Evolutionary conservation across 805 yeast genomes (phyloP), one percentile per base, ranked within the genome.

Genomic region (Metschnikowia similis): DNA sequence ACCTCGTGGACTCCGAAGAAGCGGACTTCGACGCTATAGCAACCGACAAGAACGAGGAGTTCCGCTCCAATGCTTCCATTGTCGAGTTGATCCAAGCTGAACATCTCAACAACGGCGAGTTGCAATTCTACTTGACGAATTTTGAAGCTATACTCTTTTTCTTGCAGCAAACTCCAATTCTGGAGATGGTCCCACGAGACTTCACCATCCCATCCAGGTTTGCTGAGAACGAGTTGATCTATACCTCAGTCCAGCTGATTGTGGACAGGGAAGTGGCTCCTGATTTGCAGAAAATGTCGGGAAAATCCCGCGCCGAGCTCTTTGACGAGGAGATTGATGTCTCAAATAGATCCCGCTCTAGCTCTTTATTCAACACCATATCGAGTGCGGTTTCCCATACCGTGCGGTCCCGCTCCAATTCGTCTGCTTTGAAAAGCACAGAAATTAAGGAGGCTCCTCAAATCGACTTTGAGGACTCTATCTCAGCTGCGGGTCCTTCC

Each of bases 121-220:
- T 66, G 35, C 62, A 63, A 43, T 73, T 64, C 50, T 72, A 71
- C 53, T 57, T 72, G 30, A 72, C 77, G 3, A 73, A 73, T 54
- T 68, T 72, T 47, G 77, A 73, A 48, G 77, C 77, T 3, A 65
- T 70, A 14, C 58, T 71, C 11, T 65, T 60, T 41, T 73, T 67
- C 56, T 58, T 72, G 35, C 66, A 69, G 50, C 70, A 67, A 42
- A 66, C 71, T 6, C 67, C 74, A 1, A 52, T 70, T 11, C 51
- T 56, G 14, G 75, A 69, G 38, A 58, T 72, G 26, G 58, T 51
- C 11, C 58, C 57, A 0, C 43, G 17, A 10, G 49, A 37, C 10
- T 41, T 41, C 36, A 38, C 41, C 2, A 38, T 52, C 11, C 53
- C 58, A 2, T 53, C 50, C 5, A 34, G 46, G 1, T 49, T 39